These are phyloP conservation scores for Sindora glabra DNA, from an alignment of 306 rosid genomes.

Conservation along the genomic window DNA sequence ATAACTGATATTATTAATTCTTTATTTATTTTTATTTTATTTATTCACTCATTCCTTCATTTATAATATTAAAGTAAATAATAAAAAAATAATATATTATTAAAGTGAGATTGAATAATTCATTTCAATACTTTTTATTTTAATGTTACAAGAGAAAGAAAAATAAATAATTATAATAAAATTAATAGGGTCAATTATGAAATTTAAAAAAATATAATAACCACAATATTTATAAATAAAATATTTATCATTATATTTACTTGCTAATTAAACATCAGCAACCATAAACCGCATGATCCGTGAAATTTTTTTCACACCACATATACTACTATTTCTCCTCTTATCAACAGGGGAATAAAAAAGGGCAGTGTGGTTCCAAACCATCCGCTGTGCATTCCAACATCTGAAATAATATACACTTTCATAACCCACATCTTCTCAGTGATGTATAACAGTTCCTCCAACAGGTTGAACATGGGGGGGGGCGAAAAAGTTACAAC, in stretches of 20 bases:
- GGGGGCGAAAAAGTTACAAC: constrained; percentile 15
- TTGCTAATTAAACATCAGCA: constrained; percentile 30
- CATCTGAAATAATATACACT: constrained; percentile 71
- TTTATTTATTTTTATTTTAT: too few species aligned
- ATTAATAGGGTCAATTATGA: too few species aligned
- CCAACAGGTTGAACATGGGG: constrained; percentile 54
- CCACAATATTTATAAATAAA: too few species aligned
- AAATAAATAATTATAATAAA: too few species aligned
- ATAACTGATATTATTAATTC: too few species aligned
- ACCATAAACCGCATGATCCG: constrained; percentile 25
- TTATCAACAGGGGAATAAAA: constrained; percentile 42
- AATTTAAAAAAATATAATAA: too few species aligned
- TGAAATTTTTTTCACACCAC: constrained; percentile 50
- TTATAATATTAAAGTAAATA: too few species aligned
- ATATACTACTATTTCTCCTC: constrained; percentile 54
- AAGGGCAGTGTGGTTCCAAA: constrained; percentile 41
- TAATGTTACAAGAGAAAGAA: too few species aligned
- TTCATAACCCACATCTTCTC: constrained; percentile 54
- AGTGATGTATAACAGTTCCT: constrained; percentile 54
- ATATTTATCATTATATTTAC: constrained; percentile 41
- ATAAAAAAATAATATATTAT: too few species aligned
- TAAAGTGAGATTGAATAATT: too few species aligned
- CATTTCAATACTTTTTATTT: too few species aligned
- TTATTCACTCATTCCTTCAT: too few species aligned
- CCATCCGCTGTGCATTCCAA: constrained; percentile 79